phyloP scores from a whole-genome alignment of 331 rosid genomes.

The Malus hybrid region DNA sequence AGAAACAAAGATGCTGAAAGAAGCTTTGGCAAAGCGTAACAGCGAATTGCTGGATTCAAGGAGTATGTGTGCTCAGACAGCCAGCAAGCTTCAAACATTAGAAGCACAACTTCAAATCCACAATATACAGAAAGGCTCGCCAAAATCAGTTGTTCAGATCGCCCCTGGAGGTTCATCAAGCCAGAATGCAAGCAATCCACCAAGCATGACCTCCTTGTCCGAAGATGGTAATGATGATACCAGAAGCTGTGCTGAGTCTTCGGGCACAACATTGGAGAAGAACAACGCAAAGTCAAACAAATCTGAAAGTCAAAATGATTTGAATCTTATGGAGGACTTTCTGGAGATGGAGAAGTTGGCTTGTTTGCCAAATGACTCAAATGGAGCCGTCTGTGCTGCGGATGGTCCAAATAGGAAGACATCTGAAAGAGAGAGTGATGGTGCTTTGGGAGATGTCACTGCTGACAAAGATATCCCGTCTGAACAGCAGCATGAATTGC shows the following conservation, averaged over 20 bases:
- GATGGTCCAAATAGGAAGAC: constrained; percentile 1
- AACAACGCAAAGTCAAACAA: constrained; percentile 44
- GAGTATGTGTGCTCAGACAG: constrained; percentile 77
- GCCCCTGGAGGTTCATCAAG: constrained; percentile 55
- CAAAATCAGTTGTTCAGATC: constrained; percentile 53
- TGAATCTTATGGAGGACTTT: constrained; percentile 98
- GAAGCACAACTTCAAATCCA: constrained; percentile 59
- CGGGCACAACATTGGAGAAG: constrained; percentile 60
- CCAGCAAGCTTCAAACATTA: constrained; percentile 69
- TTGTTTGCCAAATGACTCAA: constrained; percentile 58
- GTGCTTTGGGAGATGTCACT: constrained; percentile 25
- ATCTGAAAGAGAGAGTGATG: constrained; percentile 30
- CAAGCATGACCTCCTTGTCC: constrained; percentile 73
- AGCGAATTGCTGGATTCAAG: constrained; percentile 91
- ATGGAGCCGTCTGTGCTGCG: constrained; percentile 19
- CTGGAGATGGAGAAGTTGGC: constrained; percentile 98
- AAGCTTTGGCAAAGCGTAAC: constrained; percentile 92
- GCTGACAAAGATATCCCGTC: constrained; percentile 26
- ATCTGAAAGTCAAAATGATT: constrained; percentile 54
- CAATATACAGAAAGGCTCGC: constrained; percentile 67
- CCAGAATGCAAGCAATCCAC: constrained; percentile 74
- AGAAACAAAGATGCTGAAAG: constrained; percentile 98
- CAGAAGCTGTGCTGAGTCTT: constrained; percentile 71
- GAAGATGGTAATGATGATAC: constrained; percentile 92
- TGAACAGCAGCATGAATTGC: constrained; percentile 25